Conservation (phyloP, 495 filamentous ascomycete genomes). For the Neurospora sp. region DNA sequence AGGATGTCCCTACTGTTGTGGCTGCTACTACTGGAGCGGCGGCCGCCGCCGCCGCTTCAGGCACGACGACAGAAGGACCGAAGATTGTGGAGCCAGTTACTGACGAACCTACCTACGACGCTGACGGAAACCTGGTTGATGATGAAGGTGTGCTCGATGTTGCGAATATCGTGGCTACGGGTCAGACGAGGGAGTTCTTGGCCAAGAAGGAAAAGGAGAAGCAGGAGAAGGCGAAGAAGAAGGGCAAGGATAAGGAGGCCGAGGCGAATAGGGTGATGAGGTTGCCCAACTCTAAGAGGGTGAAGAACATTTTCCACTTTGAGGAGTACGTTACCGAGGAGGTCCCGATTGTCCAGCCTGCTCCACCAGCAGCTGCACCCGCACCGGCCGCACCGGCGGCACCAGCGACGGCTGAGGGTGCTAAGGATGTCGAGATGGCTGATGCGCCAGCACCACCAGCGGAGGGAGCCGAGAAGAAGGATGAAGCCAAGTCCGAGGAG, state of each 20-base stretch:
- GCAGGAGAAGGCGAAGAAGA: conserved; percentile 51
- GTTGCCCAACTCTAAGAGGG: conserved; percentile 74
- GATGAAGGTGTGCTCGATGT: conserved; percentile 88
- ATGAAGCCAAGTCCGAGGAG: background rate
- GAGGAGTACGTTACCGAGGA: conserved; percentile 66
- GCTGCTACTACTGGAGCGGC: conserved; percentile 27
- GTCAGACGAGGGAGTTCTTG: conserved; percentile 84
- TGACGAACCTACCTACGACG: conserved; percentile 44
- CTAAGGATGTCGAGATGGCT: conserved; percentile 15
- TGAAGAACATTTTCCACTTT: conserved; percentile 68
- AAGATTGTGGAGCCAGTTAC: conserved; percentile 23
- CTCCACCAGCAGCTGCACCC: conserved; percentile 22
- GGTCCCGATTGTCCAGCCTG: conserved; percentile 29
- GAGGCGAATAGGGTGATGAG: conserved; percentile 46
- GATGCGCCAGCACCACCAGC: conserved; percentile 6
- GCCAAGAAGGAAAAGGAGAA: conserved; percentile 90
- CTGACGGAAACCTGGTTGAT: conserved; percentile 40
- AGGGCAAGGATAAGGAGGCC: conserved; percentile 47
- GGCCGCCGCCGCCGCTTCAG: conserved; percentile 9
- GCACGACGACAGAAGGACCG: conserved; percentile 18
- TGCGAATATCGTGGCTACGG: conserved; percentile 82
- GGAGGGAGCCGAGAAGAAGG: background rate
- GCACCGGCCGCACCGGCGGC: background rate
- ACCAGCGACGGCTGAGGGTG: conserved; percentile 8
- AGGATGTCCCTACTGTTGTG: conserved; percentile 48